Percentiles rank a stretch among this genome's conserved stretches.
Conservation (phyloP, 164 flowering plant genomes). For the Macadamia tetraphylla region DNA sequence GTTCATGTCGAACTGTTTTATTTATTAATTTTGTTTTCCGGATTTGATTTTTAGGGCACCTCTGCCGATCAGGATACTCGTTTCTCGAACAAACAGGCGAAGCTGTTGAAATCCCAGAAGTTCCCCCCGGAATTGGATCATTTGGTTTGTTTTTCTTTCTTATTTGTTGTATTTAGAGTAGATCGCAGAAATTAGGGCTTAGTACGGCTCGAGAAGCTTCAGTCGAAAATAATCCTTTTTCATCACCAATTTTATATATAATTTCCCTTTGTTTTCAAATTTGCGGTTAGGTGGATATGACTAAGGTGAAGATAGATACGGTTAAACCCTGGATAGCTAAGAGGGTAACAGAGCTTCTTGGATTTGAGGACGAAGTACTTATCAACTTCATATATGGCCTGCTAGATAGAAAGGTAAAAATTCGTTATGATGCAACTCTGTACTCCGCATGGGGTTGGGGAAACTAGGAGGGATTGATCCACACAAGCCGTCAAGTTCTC, state of each 20-base stretch:
- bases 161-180: not conserved
- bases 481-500: not conserved
- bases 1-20: not conserved
- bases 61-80: slow-evolving; percentile 98
- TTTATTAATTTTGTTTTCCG: no score
- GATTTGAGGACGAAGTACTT: slow-evolving; percentile 93
- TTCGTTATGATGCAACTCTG: slow-evolving; percentile 7
- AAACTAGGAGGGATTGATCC: slow-evolving; percentile 48
- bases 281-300: slow-evolving; percentile 61
- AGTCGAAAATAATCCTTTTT: not conserved
- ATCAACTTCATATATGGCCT: slow-evolving; percentile 86
- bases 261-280: not conserved
- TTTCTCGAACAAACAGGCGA: slow-evolving; percentile 97
- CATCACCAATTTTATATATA: no score
- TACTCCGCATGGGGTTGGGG: slow-evolving; percentile 46
- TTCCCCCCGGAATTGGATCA: slow-evolving; percentile 87
- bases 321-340: slow-evolving; percentile 86
- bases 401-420: slow-evolving; percentile 70
- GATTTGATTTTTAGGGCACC: slow-evolving; percentile 55
- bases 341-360: slow-evolving; percentile 88
- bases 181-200: not conserved
- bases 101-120: slow-evolving; percentile 90
- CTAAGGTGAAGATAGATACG: slow-evolving; percentile 89
- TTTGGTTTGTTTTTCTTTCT: slow-evolving; percentile 40
- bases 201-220: not conserved